Evolutionary conservation across 768 basidiomycete species (phyloP).

Genomic region (Crucibulum laeve): DNA sequence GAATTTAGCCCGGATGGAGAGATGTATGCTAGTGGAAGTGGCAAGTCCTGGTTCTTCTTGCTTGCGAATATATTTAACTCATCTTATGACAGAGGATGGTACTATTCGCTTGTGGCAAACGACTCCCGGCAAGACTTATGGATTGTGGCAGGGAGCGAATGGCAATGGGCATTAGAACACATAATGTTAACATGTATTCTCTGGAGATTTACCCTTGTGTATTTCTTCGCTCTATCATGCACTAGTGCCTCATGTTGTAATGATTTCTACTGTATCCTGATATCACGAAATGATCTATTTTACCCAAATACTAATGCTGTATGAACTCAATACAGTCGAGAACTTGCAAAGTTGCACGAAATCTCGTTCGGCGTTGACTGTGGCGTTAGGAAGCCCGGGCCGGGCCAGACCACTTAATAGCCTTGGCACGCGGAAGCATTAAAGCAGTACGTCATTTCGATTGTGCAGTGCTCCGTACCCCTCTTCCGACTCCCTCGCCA

Average conservation of each 20-base stretch:
- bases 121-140: constrained; percentile 89
- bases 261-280: background rate
- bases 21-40: constrained; percentile 95
- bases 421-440: no score
- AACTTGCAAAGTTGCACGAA: no score
- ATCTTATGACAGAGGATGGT: constrained; percentile 59
- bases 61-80: constrained; percentile 7
- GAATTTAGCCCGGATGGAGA: constrained; percentile 96
- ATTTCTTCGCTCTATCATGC: constrained; percentile 9
- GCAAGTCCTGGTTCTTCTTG: constrained; percentile 41
- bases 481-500: no score
- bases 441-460: no score
- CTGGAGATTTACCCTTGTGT: constrained; percentile 9
- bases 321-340: no score
- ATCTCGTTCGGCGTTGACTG: no score
- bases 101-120: constrained; percentile 98
- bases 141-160: constrained; percentile 72
- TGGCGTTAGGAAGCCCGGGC: no score
- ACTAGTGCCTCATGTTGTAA: constrained; percentile 13
- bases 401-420: no score
- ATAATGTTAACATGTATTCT: constrained; percentile 16
- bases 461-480: no score
- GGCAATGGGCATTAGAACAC: constrained; percentile 23
- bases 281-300: no score
- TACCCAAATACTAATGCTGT: no score